Base-by-base conservation (phyloP, 139 green algal genomes). In the Ettlia oleoabundans region DNA sequence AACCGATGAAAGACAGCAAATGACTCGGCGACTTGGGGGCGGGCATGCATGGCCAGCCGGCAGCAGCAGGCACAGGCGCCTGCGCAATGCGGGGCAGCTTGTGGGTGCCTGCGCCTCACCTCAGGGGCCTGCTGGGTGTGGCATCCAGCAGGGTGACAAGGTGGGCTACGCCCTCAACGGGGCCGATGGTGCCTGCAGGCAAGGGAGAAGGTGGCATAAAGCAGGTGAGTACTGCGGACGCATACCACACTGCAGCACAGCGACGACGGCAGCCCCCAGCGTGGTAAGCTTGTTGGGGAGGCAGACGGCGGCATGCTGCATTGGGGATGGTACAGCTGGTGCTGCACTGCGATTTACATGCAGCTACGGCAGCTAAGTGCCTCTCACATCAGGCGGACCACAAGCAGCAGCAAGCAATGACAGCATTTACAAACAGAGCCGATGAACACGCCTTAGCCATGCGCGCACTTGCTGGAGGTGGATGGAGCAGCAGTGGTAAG, bases 91-190 rank as follows among this genome's bases (percentile, higher is more conserved):
- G n/a, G 47, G 47, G 47, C 47, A 58, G 47, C 47, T 10, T 58
- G 47, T 58, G 47, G 47, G 47, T 40, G 35, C 41, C 3, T 30
- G 5, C 4, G 19, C 15, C 70, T 28, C 43, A 77, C 70, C 95
- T 88, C 41, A 98, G 76, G 41, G 85, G 72, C 9, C 86, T 76
- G 13, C 85, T 83, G 21, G 75, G 74, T 0, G 91, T 97, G 28
- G 73, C 43, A 66, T 99, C 96, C 66, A 95, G 33, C 52, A 98
- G 81, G 7, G 76, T 55, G 22, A 92, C 78, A 32, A 96, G 66
- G 81, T 98, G 94, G 0, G 80, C 40, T 0, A 96, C 84, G 37
- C 93, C 94, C 9, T 96, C 91, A 80, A 97, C 96, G 0, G 94
- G 86, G 0, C 96, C 90, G 41, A 96, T 88, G 28, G 30, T 58